Evolutionary conservation across 345 rosid genomes (phyloP), one percentile per base, ranked within the genome.

Genomic region (Salix koriyanagi): DNA sequence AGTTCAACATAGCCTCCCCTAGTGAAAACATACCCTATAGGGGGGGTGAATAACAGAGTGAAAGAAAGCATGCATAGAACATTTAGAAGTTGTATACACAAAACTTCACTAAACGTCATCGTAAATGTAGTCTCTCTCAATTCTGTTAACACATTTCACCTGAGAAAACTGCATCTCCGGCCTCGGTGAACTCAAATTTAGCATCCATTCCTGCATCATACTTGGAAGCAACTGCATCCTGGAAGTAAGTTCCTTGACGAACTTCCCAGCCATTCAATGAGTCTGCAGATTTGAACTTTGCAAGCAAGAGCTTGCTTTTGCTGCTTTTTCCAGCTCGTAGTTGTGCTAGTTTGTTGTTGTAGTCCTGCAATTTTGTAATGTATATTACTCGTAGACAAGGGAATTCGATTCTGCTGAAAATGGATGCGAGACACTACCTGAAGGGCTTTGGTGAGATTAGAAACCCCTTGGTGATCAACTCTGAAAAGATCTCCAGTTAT

Each of bases 171-270:
- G 99, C 97, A 15, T 90, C 81, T 70, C 92, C 99, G 12, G 87
- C 77, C 83, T 93, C 99, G 0, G 94, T 88, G 86, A 86, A 90
- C 84, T 93, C 93, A 71, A 96, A 91, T 83, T 84, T 93, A 68
- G 96, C 99, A 83, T 96, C 96, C 93, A 96, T 93, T 72, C 98
- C 98, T 34, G 89, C 98, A 81, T 93, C 99, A 74, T 88, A 96
- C 87, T 91, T 96, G 10, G 91, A 81, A 79, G 93, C 91, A 76
- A 91, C 67, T 36, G 85, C 87, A 71, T 96, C 97, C 89, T 91
- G 94, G 79, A 96, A 96, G 79, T 96, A 96, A 81, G 96, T 91
- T 74, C 99, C 98, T 83, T 86, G 89, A 72, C 87, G 93, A 70
- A 91, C 87, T 82, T 96, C 91, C 99, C 99, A 96, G 14, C 92